Percentiles rank a stretch among this genome's conserved stretches.
phyloP scores from a whole-genome alignment of 2,329 filamentous ascomycete genomes.

The Venturia oleaginea region DNA sequence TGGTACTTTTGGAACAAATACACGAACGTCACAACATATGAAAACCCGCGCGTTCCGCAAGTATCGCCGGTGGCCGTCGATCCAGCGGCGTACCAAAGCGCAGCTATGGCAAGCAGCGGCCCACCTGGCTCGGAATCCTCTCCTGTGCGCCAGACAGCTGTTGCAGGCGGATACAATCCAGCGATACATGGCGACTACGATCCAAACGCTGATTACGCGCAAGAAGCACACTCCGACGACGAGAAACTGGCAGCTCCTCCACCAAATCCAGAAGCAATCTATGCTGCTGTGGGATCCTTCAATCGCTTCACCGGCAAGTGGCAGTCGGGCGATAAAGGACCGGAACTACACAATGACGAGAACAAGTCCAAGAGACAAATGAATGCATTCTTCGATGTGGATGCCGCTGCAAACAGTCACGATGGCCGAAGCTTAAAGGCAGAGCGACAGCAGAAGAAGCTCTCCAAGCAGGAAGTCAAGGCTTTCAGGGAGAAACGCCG shows the following conservation, averaged over 20 bases:
- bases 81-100: constrained; percentile 15
- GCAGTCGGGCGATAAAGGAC: constrained; percentile 57
- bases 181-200: constrained; percentile 96
- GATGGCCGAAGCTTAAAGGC: constrained; percentile 86
- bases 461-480: constrained; percentile 78
- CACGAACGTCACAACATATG: constrained; percentile 69
- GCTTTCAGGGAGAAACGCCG: constrained; percentile 83
- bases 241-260: constrained; percentile 26
- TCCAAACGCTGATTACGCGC: constrained; percentile 87
- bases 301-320: constrained; percentile 85
- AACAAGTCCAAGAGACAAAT: constrained; percentile 82
- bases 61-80: constrained; percentile 21
- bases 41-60: constrained; percentile 66
- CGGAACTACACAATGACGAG: constrained; percentile 75
- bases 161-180: constrained; percentile 79
- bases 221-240: constrained; percentile 31
- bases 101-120: constrained; percentile 2
- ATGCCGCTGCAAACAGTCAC: constrained; percentile 84
- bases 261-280: constrained; percentile 34
- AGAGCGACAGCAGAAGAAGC: constrained; percentile 76
- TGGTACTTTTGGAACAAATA: constrained; percentile 84
- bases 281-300: constrained; percentile 66
- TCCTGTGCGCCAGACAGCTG: constrained; percentile 21
- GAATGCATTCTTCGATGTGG: constrained; percentile 92
- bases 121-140: constrained; percentile 20